These are phyloP conservation scores for Spergularia azorica DNA, from an alignment of 179 eudicot genomes.

Conservation along the genomic window DNA sequence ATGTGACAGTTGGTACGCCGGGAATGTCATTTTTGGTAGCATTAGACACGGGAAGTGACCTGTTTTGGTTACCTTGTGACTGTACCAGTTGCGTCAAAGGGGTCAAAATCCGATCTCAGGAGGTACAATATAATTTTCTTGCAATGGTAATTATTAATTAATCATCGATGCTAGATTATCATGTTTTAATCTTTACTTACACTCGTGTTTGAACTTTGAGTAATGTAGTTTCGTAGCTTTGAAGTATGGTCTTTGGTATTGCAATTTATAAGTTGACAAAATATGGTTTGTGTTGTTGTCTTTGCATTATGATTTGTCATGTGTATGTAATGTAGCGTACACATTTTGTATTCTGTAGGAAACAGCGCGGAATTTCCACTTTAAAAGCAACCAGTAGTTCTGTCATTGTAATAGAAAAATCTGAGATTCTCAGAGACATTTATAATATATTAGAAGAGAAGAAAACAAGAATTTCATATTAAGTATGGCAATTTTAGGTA, in stretches of 20 bases:
- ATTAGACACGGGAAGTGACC: slow-evolving; percentile 87
- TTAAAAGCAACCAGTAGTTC: slow-evolving; percentile 7
- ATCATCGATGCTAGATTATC: not conserved
- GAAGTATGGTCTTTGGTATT: not conserved
- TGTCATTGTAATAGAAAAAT: not conserved
- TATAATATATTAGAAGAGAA: not conserved
- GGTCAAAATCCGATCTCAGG: slow-evolving; percentile 25
- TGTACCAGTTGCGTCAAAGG: slow-evolving; percentile 67
- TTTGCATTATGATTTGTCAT: slow-evolving; percentile 7
- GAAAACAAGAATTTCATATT: slow-evolving; percentile 5
- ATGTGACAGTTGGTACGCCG: slow-evolving; percentile 77
- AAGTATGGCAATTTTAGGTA: slow-evolving; percentile 15
- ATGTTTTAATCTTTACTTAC: slow-evolving; percentile 1
- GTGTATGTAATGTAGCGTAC: not conserved
- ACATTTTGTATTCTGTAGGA: slow-evolving; percentile 4
- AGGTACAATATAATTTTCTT: slow-evolving; percentile 32
- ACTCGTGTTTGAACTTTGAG: not conserved
- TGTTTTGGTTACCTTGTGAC: slow-evolving; percentile 90
- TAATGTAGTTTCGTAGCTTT: no score
- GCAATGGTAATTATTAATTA: no score
- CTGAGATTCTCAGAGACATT: not conserved
- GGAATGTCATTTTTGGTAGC: slow-evolving; percentile 70
- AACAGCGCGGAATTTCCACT: slow-evolving; percentile 10
- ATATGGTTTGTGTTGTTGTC: not conserved
- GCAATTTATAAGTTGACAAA: not conserved